Conservation (phyloP, 2,329 filamentous ascomycete genomes). For the Aplosporella prunicola region DNA sequence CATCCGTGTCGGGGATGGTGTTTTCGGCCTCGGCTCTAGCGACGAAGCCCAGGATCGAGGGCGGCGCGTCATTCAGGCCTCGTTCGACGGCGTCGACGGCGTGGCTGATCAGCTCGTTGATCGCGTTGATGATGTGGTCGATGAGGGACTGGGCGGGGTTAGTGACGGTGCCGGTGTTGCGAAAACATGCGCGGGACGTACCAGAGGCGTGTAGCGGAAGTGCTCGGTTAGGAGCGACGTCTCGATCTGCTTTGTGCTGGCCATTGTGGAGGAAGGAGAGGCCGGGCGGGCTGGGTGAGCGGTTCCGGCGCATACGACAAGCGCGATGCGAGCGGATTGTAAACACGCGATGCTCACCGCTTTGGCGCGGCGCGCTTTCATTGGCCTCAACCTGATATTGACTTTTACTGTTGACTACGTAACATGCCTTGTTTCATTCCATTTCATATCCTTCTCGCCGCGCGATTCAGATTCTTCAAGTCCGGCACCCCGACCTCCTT, state of each 20-base stretch:
- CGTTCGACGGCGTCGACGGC: conserved; percentile 81
- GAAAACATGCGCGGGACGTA: too few species aligned
- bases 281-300: too few species aligned
- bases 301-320: too few species aligned
- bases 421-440: too few species aligned
- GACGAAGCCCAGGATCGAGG: conserved; percentile 71
- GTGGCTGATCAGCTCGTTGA: conserved; percentile 87
- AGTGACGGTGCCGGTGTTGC: too few species aligned
- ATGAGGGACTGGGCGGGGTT: conserved; percentile 83
- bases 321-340: too few species aligned
- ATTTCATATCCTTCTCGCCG: too few species aligned
- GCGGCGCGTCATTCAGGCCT: conserved; percentile 64
- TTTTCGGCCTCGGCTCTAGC: conserved; percentile 37
- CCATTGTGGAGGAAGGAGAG: too few species aligned
- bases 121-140: conserved; percentile 94
- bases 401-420: too few species aligned
- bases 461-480: conserved; percentile 1
- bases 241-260: conserved; percentile 36
- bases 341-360: too few species aligned
- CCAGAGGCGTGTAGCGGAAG: conserved; percentile 86
- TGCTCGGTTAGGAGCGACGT: conserved; percentile 79
- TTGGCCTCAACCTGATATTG: too few species aligned
- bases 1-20: conserved; percentile 34
- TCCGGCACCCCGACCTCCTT: not conserved
- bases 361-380: too few species aligned